phyloP scores from a whole-genome alignment of 805 yeast genomes.

The Clavispora vitiphila region DNA sequence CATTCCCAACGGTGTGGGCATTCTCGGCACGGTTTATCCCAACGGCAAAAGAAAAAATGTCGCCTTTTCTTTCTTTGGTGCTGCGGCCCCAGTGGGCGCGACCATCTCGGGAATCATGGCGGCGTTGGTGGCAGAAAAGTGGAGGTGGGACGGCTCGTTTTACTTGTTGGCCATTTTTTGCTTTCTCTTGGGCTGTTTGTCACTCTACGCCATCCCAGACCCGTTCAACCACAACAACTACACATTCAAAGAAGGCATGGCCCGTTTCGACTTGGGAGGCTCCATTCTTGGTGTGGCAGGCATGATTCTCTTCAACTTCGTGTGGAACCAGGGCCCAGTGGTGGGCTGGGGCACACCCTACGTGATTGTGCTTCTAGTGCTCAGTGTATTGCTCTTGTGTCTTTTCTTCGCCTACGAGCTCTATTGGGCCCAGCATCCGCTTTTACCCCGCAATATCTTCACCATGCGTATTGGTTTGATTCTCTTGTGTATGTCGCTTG shows the following conservation, averaged over 20 bases:
- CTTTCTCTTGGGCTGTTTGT: slow-evolving; percentile 23
- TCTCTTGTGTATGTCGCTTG: slow-evolving; percentile 48
- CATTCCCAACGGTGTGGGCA: slow-evolving; percentile 58
- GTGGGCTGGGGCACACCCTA: slow-evolving; percentile 64
- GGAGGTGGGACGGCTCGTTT: slow-evolving; percentile 61
- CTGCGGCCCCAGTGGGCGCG: slow-evolving; percentile 61
- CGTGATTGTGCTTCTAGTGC: slow-evolving; percentile 49
- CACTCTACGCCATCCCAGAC: slow-evolving; percentile 37
- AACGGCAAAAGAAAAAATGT: slow-evolving; percentile 46
- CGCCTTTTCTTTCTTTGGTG: slow-evolving; percentile 53
- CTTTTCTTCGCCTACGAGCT: slow-evolving; percentile 48
- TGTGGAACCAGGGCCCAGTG: slow-evolving; percentile 72
- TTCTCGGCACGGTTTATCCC: slow-evolving; percentile 41
- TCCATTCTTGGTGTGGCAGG: slow-evolving; percentile 54
- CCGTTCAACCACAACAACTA: slow-evolving; percentile 10
- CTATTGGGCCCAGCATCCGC: slow-evolving; percentile 42
- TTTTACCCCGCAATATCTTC: slow-evolving; percentile 49
- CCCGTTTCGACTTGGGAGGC: slow-evolving; percentile 33
- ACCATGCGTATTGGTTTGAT: slow-evolving; percentile 43
- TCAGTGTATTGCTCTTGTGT: slow-evolving; percentile 40
- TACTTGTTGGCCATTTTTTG: slow-evolving; percentile 44
- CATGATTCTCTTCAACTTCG: slow-evolving; percentile 58
- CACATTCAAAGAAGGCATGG: slow-evolving; percentile 9
- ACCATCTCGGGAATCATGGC: slow-evolving; percentile 51
- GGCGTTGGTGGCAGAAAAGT: slow-evolving; percentile 40